Evolutionary conservation across 768 basidiomycete species (phyloP), one percentile per base, ranked within the genome.

Genomic region (Rickenella mellea): DNA sequence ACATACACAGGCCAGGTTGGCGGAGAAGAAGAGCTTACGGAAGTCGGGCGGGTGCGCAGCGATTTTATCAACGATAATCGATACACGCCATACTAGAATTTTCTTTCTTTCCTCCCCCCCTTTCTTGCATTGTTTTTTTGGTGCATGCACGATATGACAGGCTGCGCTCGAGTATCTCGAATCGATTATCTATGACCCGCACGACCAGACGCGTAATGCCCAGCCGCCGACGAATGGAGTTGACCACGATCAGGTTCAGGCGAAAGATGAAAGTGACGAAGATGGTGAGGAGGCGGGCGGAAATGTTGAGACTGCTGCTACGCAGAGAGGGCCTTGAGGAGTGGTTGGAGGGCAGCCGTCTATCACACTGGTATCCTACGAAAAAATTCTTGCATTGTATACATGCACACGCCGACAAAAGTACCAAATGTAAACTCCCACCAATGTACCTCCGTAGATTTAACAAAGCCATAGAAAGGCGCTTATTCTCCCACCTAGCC

Each of bases 21-120:
- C 36, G 78, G 71, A 42, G 71, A 65, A 17, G 68, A 88, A 53
- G 85, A 91, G 62, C 73, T 91, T 50, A 85, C 80, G 60, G 80
- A 83, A 66, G 84, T 83, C 50, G 90, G 90, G 68, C 79, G 85
- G 83, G 87, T 90, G 81, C 85, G 90, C 83, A 86, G 80, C 61
- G 75, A 84, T 84, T 84, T 84, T 61, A 55, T 73, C 64, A 80
- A 80, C 68, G 63, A 80, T 69, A 72, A 63, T 57, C 83, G 89
- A 63, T 91, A 69, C 65, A 68, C 76, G 45, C 90, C 90, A 53
- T 93, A 93, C 77, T 93, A 84, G 83, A 74, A 62, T 54, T 53
- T 45, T 44, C 46, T 50, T 55, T 49, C 56, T 57, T 51, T 44
- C 31, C 39, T 46, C 39, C 43, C 26, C 48, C 42, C 41, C 25